Percentiles rank a stretch among this genome's conserved stretches.
phyloP scores from a whole-genome alignment of 257 asterid genomes.

The Primulina eburnea region DNA sequence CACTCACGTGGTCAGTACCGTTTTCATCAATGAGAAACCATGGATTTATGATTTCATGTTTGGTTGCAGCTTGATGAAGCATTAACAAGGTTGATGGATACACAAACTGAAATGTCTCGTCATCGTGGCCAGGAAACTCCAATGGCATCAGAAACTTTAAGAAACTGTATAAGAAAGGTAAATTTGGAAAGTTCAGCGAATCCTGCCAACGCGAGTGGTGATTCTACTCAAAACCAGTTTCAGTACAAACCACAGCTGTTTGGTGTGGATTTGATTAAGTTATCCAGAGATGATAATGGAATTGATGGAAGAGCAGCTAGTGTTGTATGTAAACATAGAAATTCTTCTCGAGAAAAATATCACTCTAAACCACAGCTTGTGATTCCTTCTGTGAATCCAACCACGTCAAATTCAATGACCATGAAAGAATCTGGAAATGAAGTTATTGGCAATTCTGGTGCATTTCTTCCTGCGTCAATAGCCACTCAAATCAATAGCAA shows the following conservation, averaged over 20 bases:
- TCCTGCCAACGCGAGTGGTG: slow-evolving; percentile 27
- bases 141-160: slow-evolving; percentile 17
- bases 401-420: slow-evolving; percentile 30
- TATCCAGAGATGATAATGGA: slow-evolving; percentile 16
- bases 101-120: slow-evolving; percentile 38
- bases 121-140: slow-evolving; percentile 28
- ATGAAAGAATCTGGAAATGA: slow-evolving; percentile 30
- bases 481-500: slow-evolving; percentile 27
- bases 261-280: slow-evolving; percentile 20
- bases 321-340: slow-evolving; percentile 18
- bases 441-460: slow-evolving; percentile 27
- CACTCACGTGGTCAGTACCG: background rate
- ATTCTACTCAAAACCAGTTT: slow-evolving; percentile 22
- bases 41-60: background rate
- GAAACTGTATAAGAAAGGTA: slow-evolving; percentile 19
- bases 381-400: slow-evolving; percentile 27
- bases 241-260: slow-evolving; percentile 22
- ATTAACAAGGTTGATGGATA: slow-evolving; percentile 34
- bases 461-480: slow-evolving; percentile 20
- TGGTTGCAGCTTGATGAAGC: slow-evolving; percentile 40
- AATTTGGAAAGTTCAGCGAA: slow-evolving; percentile 29
- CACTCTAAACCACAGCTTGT: slow-evolving; percentile 26
- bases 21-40: background rate
- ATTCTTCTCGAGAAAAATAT: slow-evolving; percentile 25
- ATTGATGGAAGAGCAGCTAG: slow-evolving; percentile 25